phyloP scores from a whole-genome alignment of 495 filamentous ascomycete species.

The Aspergillus leporis region DNA sequence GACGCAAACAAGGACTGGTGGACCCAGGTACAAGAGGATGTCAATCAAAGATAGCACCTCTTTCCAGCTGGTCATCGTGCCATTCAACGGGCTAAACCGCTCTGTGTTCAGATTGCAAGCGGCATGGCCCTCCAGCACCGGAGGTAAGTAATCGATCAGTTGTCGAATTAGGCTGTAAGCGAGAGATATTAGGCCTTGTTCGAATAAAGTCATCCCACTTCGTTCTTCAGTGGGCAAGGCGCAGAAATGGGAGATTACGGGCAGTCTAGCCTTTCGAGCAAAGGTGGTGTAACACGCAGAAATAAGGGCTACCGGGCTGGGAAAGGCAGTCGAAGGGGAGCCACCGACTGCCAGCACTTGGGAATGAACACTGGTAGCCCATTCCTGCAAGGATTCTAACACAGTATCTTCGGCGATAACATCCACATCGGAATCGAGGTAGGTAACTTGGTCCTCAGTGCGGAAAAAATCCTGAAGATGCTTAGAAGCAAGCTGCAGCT shows the following conservation, averaged over 20 bases:
- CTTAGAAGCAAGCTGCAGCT: slow-evolving; percentile 43
- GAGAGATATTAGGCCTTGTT: slow-evolving; percentile 43
- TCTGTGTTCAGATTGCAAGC: slow-evolving; percentile 40
- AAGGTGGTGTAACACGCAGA: slow-evolving; percentile 40
- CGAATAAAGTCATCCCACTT: slow-evolving; percentile 29
- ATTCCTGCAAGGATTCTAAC: slow-evolving; percentile 38
- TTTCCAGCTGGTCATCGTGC: slow-evolving; percentile 41
- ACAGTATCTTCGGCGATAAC: slow-evolving; percentile 36
- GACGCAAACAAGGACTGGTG: slow-evolving; percentile 45
- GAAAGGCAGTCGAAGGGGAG: slow-evolving; percentile 25
- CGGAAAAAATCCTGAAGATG: slow-evolving; percentile 47
- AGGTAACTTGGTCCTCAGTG: slow-evolving; percentile 38
- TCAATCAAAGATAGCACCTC: slow-evolving; percentile 43
- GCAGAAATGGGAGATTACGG: slow-evolving; percentile 47
- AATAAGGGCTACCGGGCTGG: slow-evolving; percentile 37
- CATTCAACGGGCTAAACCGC: slow-evolving; percentile 40
- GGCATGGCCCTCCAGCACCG: slow-evolving; percentile 41
- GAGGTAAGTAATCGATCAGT: slow-evolving; percentile 45
- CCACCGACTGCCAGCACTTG: slow-evolving; percentile 44
- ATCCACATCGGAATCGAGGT: slow-evolving; percentile 33
- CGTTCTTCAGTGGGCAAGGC: slow-evolving; percentile 28
- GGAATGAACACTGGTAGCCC: slow-evolving; percentile 37
- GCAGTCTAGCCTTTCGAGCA: slow-evolving; percentile 38
- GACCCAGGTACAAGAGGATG: slow-evolving; percentile 39
- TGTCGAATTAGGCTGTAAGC: slow-evolving; percentile 52